phyloP scores from a whole-genome alignment of 2,329 filamentous ascomycete species.

The Didymella sp. region DNA sequence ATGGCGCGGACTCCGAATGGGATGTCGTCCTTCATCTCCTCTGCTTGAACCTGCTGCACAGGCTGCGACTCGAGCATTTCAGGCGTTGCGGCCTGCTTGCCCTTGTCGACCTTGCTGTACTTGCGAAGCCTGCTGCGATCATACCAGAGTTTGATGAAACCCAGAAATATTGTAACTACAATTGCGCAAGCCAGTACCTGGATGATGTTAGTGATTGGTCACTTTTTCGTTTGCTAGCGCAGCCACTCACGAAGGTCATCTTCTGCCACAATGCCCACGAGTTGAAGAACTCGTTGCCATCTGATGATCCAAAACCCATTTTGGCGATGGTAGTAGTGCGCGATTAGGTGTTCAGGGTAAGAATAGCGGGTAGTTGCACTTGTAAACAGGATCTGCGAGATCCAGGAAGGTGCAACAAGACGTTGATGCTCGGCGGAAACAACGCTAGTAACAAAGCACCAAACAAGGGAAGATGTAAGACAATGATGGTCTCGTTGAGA shows the following conservation, averaged over 20 bases:
- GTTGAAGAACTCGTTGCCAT: slow-evolving; percentile 52
- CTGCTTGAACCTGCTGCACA: slow-evolving; percentile 55
- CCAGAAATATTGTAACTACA: slow-evolving; percentile 71
- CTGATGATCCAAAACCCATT: slow-evolving; percentile 34
- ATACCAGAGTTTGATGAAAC: slow-evolving; percentile 68
- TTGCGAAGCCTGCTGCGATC: slow-evolving; percentile 52
- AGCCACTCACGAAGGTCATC: slow-evolving; percentile 79
- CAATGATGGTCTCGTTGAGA: not conserved
- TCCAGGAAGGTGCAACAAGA: slow-evolving; percentile 26
- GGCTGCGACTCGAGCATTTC: slow-evolving; percentile 71
- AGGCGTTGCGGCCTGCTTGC: slow-evolving; percentile 56
- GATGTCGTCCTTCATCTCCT: slow-evolving; percentile 68
- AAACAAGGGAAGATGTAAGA: slow-evolving; percentile 24
- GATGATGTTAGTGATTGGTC: slow-evolving; percentile 32
- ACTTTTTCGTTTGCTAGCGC: not conserved
- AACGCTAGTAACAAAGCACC: slow-evolving; percentile 24
- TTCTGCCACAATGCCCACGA: slow-evolving; percentile 85
- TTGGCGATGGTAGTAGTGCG: slow-evolving; percentile 23
- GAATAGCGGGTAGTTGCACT: slow-evolving; percentile 27
- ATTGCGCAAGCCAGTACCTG: slow-evolving; percentile 78
- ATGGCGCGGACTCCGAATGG: slow-evolving; percentile 88
- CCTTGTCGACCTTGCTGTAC: slow-evolving; percentile 51
- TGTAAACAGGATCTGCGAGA: slow-evolving; percentile 17
- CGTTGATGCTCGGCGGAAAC: slow-evolving; percentile 21
- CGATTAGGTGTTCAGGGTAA: slow-evolving; percentile 25